Percentiles rank a stretch among this genome's conserved stretches.
Conservation (phyloP, 352 stramenopile species). For the Sclerospora graminicola region DNA sequence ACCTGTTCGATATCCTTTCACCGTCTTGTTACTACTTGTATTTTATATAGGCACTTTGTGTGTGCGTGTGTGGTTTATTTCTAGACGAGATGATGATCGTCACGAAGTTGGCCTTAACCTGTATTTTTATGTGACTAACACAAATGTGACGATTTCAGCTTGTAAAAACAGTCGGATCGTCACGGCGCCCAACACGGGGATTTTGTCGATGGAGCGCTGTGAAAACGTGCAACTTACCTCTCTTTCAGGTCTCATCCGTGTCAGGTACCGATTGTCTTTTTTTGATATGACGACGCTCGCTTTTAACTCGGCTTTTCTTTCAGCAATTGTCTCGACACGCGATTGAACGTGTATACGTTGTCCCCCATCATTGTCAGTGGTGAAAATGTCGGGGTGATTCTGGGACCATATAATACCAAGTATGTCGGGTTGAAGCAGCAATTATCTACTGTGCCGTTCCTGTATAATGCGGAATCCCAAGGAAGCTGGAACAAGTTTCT, state of each 20-base stretch:
- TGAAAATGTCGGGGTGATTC: constrained; percentile 91
- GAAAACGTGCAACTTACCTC: constrained; percentile 87
- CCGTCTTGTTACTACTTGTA: constrained; percentile 1
- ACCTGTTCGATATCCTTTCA: constrained; percentile 84
- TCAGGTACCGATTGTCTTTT: constrained; percentile 59
- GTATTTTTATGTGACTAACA: constrained; percentile 21
- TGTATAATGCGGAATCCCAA: constrained; percentile 31
- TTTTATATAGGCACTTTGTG: background rate
- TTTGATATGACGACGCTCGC: background rate
- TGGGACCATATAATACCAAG: constrained; percentile 94
- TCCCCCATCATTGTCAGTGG: constrained; percentile 88
- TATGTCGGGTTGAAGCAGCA: constrained; percentile 87
- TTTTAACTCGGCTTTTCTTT: background rate
- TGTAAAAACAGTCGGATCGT: constrained; percentile 95
- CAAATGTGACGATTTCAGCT: constrained; percentile 87
- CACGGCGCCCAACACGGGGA: constrained; percentile 87
- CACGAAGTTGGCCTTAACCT: constrained; percentile 42
- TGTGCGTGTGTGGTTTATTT: no score
- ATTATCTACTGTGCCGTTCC: constrained; percentile 35
- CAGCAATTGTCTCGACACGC: constrained; percentile 92
- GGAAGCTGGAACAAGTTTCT: constrained; percentile 61
- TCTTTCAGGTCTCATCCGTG: constrained; percentile 77
- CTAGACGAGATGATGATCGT: no score
- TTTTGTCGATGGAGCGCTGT: constrained; percentile 91
- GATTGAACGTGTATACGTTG: constrained; percentile 88